Base-by-base conservation (phyloP, 2,329 filamentous ascomycete genomes). In the Lecanicillium sp. region DNA sequence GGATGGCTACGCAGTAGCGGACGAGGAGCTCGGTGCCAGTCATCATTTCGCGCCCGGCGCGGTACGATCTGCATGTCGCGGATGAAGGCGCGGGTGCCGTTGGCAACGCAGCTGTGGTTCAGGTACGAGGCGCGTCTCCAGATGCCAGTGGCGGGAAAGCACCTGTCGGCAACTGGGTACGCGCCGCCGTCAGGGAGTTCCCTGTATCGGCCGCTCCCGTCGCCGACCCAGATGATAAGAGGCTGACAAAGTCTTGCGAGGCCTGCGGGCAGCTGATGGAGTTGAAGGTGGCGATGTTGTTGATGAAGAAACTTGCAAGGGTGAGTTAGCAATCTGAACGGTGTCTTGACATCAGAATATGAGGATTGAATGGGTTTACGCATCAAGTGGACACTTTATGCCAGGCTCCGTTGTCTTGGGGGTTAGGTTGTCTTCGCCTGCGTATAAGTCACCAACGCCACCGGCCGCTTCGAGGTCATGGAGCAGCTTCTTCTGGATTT, bases 41-140 rank as follows among this genome's bases (percentile, higher is more conserved):
- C 4, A 56, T 42, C 3, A 73, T 58, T 36, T 67, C 61, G 14
- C 50, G 53, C 2, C 61, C 58, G 1, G 70, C 71, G 24, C 66
- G 66, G 27, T n/a, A 73, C 45, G 3, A 73, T 58, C 55, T 70
- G 63, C 54, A 74, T 61, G 52, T 74, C 70, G 5, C 70, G 69
- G 29, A 73, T 66, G 51, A 72, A 71, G 2, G 59, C 53, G 9
- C 65, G 66, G 3, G 49, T 50, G 6, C 60, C 60, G 47, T 71
- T 74, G n/a, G 56, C 55, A 14, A 60, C 37, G 55, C 72, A 74
- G 27, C 60, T 62, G 50, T 75, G 70, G 44, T 74, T 74, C 42
- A 69, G 62, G 50, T 63, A 63, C 1, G 70, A 67, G 17, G 67
- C 62, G 6, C 53, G 50, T 3, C 56, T 24, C 67, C 69, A 74